Conservation (phyloP, 495 filamentous ascomycete species). For the Neurospora sp. region DNA sequence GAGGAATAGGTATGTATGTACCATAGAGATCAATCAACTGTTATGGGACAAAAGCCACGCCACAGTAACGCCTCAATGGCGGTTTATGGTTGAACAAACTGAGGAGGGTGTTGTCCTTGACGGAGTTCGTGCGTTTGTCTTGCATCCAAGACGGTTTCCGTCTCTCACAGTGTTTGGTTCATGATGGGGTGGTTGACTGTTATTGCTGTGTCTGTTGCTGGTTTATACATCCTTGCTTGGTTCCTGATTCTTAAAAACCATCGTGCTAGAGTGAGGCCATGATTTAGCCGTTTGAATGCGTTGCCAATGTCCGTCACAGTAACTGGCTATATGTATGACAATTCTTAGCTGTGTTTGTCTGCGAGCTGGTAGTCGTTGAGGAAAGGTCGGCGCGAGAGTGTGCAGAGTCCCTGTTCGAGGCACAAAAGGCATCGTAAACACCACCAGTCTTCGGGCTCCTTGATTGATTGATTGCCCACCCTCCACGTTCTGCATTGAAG, state of each 20-base stretch:
- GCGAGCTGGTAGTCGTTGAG: background rate
- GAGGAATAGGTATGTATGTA: background rate
- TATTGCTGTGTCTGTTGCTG: background rate
- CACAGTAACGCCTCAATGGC: background rate
- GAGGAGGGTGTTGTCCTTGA: background rate
- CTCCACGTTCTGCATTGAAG: background rate
- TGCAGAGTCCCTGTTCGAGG: background rate
- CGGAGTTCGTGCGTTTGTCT: background rate
- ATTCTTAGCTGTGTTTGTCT: too few species aligned
- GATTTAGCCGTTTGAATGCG: too few species aligned
- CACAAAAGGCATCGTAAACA: background rate
- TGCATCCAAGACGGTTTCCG: background rate
- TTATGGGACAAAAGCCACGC: background rate
- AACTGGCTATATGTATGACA: too few species aligned
- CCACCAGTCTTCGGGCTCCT: background rate
- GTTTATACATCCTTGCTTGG: background rate
- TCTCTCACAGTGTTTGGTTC: background rate
- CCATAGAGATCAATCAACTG: background rate
- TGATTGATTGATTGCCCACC: background rate
- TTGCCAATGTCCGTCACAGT: too few species aligned
- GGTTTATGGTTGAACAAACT: background rate
- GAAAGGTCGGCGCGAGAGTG: background rate
- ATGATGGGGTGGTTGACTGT: background rate
- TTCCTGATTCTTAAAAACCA: background rate
- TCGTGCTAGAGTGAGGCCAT: background rate